Base-by-base conservation (phyloP, 2,329 filamentous ascomycete genomes). In the Penicillium sp. region DNA sequence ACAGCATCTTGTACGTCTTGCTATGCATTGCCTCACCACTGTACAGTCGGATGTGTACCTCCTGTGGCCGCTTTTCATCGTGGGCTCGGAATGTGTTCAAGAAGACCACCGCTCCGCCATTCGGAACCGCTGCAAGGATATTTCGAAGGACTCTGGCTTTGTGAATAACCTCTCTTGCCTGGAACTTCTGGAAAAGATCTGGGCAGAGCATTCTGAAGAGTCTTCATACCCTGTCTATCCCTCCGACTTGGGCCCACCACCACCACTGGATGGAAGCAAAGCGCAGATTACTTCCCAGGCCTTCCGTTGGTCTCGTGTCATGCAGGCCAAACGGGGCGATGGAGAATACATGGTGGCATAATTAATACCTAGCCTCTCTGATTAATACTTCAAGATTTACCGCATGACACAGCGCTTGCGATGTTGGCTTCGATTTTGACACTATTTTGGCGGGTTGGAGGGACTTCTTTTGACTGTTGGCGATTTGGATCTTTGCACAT, bases 51-150 rank as follows among this genome's bases (percentile, higher is more conserved):
- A 95, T 69, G 94, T 95, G 63, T 95, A 95, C 65, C 73, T 96
- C 8, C 80, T 96, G 7, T 96, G 90, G 91, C 90, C 91, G 2
- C 77, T 96, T 3, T 95, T 96, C 65, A 85, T 96, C 42, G 84
- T 86, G 1, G 90, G 90, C 16, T 89, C 87, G 18, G 91, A 96
- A 71, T 95, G 89, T 60, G 85, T 93, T 52, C 85, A 88, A 55
- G 82, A 87, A 60, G 74, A 83, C 41, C 87, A 95, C 61, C 86
- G 90, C 53, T 80, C 81, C 47, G 81, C 90, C 48, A 85, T 96
- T 42, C 82, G 89, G 43, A 77, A 81, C 55, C 85, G 89, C 58
- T 95, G 89, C 70, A 77, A 84, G 36, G 89, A 91, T 62, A 91
- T 96, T 55, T 89, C 91, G 76, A 80, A 82, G 24, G 86, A 91